Percentiles rank a stretch among this genome's conserved stretches.
These are phyloP conservation scores for Torulaspora gathmanii DNA, from an alignment of 805 yeast genomes.

Conservation along the genomic window DNA sequence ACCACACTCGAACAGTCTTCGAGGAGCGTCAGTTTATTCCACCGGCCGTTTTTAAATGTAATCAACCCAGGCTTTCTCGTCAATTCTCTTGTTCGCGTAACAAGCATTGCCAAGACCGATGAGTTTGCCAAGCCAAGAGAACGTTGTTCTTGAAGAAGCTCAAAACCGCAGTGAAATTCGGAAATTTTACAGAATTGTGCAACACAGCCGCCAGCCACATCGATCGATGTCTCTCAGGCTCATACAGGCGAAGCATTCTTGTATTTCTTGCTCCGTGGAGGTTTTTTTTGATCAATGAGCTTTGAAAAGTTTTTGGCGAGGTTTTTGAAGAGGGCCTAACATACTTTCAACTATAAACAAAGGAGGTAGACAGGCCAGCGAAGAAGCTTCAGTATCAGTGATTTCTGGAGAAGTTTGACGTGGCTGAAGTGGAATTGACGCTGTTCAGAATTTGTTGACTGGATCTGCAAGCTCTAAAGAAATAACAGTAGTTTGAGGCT, in stretches of 20 bases:
- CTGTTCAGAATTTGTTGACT: not conserved
- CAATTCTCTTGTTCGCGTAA: no score
- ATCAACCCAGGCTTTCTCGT: no score
- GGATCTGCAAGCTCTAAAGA: not conserved
- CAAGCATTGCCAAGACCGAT: no score
- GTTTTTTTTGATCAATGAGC: not conserved
- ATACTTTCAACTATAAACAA: not conserved
- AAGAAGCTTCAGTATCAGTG: no score
- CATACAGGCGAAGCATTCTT: not conserved
- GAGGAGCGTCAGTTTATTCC: not conserved
- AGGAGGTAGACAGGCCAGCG: not conserved
- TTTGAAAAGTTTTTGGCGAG: slow-evolving; percentile 6
- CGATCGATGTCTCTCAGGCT: not conserved
- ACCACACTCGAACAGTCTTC: no score
- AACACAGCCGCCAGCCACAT: not conserved
- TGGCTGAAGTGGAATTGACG: not conserved
- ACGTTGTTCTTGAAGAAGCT: not conserved
- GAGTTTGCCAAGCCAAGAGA: not conserved
- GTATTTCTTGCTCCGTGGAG: slow-evolving; percentile 1
- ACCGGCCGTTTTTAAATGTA: no score
- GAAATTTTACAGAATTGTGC: no score
- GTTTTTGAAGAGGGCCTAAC: not conserved
- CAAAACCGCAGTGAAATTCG: no score
- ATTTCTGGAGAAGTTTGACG: not conserved
- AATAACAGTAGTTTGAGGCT: not conserved